Percentiles rank a stretch among this genome's conserved stretches.
Evolutionary conservation across 768 basidiomycete genomes (phyloP).

Genomic region (Sporobolomyces phaffii): DNA sequence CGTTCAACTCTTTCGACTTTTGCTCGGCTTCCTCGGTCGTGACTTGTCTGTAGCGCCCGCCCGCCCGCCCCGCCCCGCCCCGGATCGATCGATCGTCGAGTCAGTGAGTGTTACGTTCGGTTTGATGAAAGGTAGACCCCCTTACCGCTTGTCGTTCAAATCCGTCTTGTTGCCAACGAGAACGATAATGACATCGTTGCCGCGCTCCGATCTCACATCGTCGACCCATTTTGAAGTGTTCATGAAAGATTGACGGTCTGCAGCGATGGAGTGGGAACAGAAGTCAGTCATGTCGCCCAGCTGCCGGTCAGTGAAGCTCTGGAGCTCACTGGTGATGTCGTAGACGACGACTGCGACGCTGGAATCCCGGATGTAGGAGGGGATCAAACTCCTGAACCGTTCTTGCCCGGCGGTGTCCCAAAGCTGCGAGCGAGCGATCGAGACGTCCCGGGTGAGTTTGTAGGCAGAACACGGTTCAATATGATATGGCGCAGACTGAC

Average conservation of each 20-base stretch:
- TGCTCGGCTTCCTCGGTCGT: constrained; percentile 93
- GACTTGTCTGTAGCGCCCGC: constrained; percentile 70
- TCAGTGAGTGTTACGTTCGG: too few species aligned
- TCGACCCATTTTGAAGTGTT: constrained; percentile 99
- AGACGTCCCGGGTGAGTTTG: too few species aligned
- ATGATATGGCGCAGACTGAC: not conserved
- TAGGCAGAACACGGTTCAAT: too few species aligned
- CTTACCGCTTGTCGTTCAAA: constrained; percentile 92
- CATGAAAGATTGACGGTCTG: constrained; percentile 94
- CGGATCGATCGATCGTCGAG: too few species aligned
- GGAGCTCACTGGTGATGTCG: constrained; percentile 85
- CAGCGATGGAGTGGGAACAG: too few species aligned
- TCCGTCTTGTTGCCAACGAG: constrained; percentile 99
- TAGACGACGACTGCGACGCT: constrained; percentile 96
- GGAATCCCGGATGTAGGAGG: constrained; percentile 97
- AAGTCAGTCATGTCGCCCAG: too few species aligned
- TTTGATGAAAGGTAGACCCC: constrained; percentile 20
- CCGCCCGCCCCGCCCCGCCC: too few species aligned
- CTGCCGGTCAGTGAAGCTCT: too few species aligned
- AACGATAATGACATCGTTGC: constrained; percentile 96
- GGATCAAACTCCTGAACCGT: constrained; percentile 93
- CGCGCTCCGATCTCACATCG: constrained; percentile 93
- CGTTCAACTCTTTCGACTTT: constrained; percentile 79
- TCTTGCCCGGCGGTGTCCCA: constrained; percentile 99
- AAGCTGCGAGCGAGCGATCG: constrained; percentile 45